Base-by-base conservation (phyloP, 2,329 filamentous ascomycete species). In the Penicillium paneum region DNA sequence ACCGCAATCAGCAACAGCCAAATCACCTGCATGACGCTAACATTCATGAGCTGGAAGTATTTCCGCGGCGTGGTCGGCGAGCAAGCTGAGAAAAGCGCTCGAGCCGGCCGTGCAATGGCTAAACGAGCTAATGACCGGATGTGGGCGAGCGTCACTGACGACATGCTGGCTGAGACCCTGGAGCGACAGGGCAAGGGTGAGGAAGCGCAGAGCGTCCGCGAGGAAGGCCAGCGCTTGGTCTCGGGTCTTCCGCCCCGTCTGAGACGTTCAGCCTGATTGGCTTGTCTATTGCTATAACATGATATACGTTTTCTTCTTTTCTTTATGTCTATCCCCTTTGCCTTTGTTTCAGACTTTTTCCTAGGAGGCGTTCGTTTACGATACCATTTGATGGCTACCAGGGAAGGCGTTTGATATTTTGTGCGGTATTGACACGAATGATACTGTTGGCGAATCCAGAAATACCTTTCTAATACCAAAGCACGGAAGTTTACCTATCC, bases 61-160 rank as follows among this genome's bases (percentile, higher is more conserved):
- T 97, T 92, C 71, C 86, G 87, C 42, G 88, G 88, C 55, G 87
- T 92, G 13, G 84, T 95, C 4, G 91, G 91, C 46, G 87, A 89
- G 55, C 89, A 92, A 70, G 87, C 88, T 0, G 80, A 90, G 55
- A 91, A 91, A 74, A 89, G 87, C 66, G 87, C 88, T 5, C 81
- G 82, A 59, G 88, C 89, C 0, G 87, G 85, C 24, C 81, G 82
- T 24, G 81, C 81, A 39, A 86, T 89, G 75, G 87, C 88, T 5
- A 81, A 83, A 60, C 83, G 83, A 68, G 88, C 85, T 62, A 86
- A 87, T 21, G 89, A 90, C 66, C 77, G 84, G 15, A 73, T 91
- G 47, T 92, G 89, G 89, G 86, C 86, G 76, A 91, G 88, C 65
- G 90, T 95, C 8, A 88, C 89, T 1, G 86, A 89, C 61, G 88